Percentiles rank a stretch among this genome's conserved stretches.
phyloP scores from a whole-genome alignment of 306 rosid genomes.

The Arachis stenosperma region DNA sequence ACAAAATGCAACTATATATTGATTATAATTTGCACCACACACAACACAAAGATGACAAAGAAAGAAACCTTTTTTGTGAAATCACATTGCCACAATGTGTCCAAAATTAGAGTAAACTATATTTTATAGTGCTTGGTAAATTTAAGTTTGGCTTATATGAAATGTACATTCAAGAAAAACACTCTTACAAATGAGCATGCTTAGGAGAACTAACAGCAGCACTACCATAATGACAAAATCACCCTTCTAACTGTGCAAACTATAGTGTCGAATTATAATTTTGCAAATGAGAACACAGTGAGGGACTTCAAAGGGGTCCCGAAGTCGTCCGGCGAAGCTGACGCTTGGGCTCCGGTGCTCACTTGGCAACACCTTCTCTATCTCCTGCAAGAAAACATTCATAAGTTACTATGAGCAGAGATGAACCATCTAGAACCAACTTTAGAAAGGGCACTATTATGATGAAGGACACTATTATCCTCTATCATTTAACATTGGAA shows the following conservation, averaged over 20 bases:
- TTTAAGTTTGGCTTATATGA: conserved; percentile 33
- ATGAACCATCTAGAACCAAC: conserved; percentile 29
- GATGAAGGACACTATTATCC: too few species aligned
- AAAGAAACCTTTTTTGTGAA: neutral
- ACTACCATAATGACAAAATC: conserved; percentile 30
- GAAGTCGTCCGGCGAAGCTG: conserved; percentile 62
- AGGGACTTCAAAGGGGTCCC: conserved; percentile 44
- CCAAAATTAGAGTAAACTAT: conserved; percentile 36
- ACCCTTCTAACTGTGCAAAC: conserved; percentile 40
- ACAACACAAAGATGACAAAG: neutral
- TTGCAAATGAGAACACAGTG: conserved; percentile 30
- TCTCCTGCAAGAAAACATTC: conserved; percentile 50
- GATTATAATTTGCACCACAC: neutral
- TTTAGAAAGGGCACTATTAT: too few species aligned
- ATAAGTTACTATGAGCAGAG: conserved; percentile 9
- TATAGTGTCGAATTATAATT: conserved; percentile 30
- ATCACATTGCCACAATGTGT: neutral
- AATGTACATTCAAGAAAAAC: conserved; percentile 45
- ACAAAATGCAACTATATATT: conserved; percentile 17
- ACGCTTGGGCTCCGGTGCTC: conserved; percentile 48
- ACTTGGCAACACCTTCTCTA: conserved; percentile 44
- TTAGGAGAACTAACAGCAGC: conserved; percentile 27
- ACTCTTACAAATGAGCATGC: conserved; percentile 37
- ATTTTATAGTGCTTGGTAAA: conserved; percentile 33
- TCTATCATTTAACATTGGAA: too few species aligned